Base-by-base conservation (phyloP, 805 yeast species). In the Candida taoyuanica region DNA sequence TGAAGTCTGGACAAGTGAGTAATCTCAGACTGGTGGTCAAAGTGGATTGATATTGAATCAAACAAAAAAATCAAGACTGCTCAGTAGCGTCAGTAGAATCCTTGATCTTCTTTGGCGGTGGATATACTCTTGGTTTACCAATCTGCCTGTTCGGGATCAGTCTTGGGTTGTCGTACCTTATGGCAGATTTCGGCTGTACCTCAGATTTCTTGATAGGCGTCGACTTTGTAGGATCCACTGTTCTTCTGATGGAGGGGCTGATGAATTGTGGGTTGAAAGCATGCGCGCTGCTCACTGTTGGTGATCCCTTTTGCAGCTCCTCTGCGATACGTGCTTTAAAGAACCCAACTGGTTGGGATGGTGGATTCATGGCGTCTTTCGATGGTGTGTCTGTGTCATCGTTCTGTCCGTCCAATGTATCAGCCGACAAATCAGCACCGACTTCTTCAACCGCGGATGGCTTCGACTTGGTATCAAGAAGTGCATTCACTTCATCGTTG, bases 271-370 rank as follows among this genome's bases (percentile, higher is more conserved):
- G 77, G 33, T 80, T 71, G 47, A 70, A 77, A n/a, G 70, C 56
- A 35, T 67, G 60, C 3, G 64, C 66, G 4, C 59, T 58, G 4
- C 67, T 52, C 11, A 67, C 53, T 13, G 37, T 18, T 1, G 67
- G 59, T 23, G 38, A 31, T 37, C 69, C 69, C 18, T 65, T 64
- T 44, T 73, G 80, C 7, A 81, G 58, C 8, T 70, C 62, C 25
- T 73, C 74, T 0, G 88, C 88, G 8, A 73, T 74, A 47, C 74
- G 74, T 2, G 88, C 86, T 37, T 79, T 73, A 28, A 79, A 81
- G 62, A 81, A 81, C 2, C 71, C 56, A 15, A 65, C 63, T 5
- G 34, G 30, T 17, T 46, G 48, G 21, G 33, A 17, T 4, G 39
- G 33, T 27, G 39, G 42, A 9, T 36, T 17, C 20, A 36, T 30